These are phyloP conservation scores for Mucor irregularis DNA, from an alignment of 371 early-diverging fungal species.

Conservation along the genomic window DNA sequence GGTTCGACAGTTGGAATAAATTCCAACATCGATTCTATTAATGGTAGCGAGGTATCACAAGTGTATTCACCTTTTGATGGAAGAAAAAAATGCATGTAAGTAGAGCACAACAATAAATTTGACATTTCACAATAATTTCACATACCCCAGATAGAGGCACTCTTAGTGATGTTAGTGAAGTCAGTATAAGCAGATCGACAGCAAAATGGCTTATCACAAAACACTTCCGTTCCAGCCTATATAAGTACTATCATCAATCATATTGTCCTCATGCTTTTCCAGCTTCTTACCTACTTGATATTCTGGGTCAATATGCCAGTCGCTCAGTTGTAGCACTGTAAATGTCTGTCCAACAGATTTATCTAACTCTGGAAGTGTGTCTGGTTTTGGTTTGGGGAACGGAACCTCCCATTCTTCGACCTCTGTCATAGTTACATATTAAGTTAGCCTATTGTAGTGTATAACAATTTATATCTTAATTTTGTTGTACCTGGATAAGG, in stretches of 20 bases:
- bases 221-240: slow-evolving; percentile 52
- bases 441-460: neutral
- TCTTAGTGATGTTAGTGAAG: slow-evolving; percentile 25
- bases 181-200: slow-evolving; percentile 51
- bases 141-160: slow-evolving; percentile 46
- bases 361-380: slow-evolving; percentile 11
- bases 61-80: slow-evolving; percentile 49
- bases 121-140: no score
- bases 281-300: slow-evolving; percentile 33
- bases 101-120: no score
- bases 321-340: slow-evolving; percentile 61
- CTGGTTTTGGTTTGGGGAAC: slow-evolving; percentile 57
- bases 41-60: slow-evolving; percentile 51
- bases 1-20: slow-evolving; percentile 42
- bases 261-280: neutral
- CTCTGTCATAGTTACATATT: no score
- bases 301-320: slow-evolving; percentile 64
- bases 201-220: slow-evolving; percentile 57
- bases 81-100: no score
- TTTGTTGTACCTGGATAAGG: slow-evolving; percentile 55
- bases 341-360: slow-evolving; percentile 37
- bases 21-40: slow-evolving; percentile 50
- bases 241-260: neutral
- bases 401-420: slow-evolving; percentile 39
- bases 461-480: no score